phyloP scores from a whole-genome alignment of 176 grass and related monocot species.

The Oryza brachyantha region DNA sequence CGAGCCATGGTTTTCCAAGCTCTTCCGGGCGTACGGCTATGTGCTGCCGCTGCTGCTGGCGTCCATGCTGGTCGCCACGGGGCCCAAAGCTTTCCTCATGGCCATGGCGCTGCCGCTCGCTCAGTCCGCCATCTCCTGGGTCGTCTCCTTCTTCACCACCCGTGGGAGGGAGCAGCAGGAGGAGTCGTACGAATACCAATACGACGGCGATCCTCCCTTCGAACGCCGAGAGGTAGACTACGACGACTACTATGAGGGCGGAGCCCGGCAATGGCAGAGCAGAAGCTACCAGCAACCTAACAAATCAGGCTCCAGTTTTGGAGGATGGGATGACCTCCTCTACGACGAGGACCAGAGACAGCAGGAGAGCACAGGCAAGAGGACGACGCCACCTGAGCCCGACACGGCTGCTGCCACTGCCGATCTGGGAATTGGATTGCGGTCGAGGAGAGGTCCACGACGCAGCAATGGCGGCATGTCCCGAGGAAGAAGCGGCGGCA shows the following conservation, averaged over 20 bases:
- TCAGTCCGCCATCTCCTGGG: background rate
- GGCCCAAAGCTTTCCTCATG: background rate
- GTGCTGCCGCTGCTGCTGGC: background rate
- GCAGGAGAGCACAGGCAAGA: background rate
- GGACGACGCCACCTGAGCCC: background rate
- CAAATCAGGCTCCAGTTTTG: background rate
- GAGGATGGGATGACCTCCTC: background rate
- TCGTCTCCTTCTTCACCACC: background rate
- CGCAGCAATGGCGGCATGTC: background rate
- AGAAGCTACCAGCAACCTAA: background rate
- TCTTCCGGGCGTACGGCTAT: background rate
- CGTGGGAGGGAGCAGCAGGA: background rate
- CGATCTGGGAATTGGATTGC: background rate
- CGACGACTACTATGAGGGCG: background rate
- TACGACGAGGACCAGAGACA: background rate
- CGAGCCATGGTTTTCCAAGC: background rate
- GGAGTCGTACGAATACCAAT: background rate
- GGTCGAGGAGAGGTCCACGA: background rate
- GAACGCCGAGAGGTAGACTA: background rate
- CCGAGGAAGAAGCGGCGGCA: background rate
- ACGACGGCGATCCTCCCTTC: background rate
- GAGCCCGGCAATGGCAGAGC: background rate
- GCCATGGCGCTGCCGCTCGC: background rate
- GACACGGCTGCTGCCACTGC: background rate
- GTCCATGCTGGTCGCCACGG: background rate